These are phyloP conservation scores for Rhodotorula sp. DNA, from an alignment of 1,284 basidiomycete species.

Conservation along the genomic window DNA sequence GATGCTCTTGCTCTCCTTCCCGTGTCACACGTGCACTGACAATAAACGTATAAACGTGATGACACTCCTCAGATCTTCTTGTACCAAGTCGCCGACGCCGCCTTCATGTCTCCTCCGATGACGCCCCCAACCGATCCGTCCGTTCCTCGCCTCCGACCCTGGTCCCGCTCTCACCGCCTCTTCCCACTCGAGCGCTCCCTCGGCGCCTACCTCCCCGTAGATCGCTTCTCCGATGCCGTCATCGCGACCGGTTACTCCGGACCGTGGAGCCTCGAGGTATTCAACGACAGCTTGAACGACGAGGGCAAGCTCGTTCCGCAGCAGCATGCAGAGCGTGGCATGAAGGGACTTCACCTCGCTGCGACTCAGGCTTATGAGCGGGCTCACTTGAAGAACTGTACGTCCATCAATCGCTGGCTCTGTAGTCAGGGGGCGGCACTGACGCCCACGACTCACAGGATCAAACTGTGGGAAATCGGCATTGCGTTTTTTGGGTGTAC, in stretches of 20 bases:
- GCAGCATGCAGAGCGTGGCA: conserved; percentile 45
- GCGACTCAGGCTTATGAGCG: conserved; percentile 19
- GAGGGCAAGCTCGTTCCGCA: conserved; percentile 38
- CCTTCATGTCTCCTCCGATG: conserved; percentile 40
- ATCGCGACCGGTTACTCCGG: conserved; percentile 48
- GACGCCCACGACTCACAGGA: neutral
- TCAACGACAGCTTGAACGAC: conserved; percentile 47
- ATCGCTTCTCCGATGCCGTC: conserved; percentile 46
- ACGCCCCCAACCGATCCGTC: conserved; percentile 46
- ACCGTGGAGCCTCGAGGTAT: conserved; percentile 50
- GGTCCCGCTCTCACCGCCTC: conserved; percentile 48
- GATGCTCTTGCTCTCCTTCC: neutral
- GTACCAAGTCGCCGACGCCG: conserved; percentile 50
- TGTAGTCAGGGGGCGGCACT: neutral
- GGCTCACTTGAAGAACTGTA: conserved; percentile 8
- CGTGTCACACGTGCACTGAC: too few relatives aligned
- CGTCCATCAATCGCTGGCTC: neutral
- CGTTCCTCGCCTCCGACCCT: conserved; percentile 48
- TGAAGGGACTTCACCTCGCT: conserved; percentile 30
- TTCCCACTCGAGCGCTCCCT: conserved; percentile 48
- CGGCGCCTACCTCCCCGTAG: conserved; percentile 49
- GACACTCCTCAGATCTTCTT: conserved; percentile 45
- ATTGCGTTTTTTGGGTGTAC: too few relatives aligned
- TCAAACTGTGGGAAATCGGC: too few relatives aligned
- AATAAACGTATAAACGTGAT: neutral